phyloP scores from a whole-genome alignment of 192 early-diverging fungal genomes.

The Backusella psychrophila region DNA sequence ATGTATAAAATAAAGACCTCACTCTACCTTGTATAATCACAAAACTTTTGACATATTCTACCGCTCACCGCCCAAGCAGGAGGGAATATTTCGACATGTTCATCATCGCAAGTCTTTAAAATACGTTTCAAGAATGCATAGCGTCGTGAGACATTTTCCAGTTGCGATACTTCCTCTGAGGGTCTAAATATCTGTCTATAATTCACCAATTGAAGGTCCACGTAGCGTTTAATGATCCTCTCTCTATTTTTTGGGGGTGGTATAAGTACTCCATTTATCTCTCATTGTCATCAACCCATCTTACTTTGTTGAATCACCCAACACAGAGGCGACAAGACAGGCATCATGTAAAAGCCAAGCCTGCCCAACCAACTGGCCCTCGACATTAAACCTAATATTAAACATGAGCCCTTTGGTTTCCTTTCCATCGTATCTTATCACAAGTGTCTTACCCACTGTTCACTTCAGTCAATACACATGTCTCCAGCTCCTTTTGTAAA shows the following conservation, averaged over 20 bases:
- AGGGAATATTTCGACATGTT: constrained; percentile 82
- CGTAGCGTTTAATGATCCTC: constrained; percentile 76
- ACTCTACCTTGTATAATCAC: constrained; percentile 74
- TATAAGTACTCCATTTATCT: not conserved
- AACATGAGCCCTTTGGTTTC: constrained; percentile 7
- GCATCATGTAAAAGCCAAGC: constrained; percentile 62
- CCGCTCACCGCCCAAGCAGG: constrained; percentile 74
- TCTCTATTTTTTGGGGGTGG: constrained; percentile 32
- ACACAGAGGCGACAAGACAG: constrained; percentile 72
- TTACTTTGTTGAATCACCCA: constrained; percentile 63
- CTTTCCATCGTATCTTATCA: not conserved
- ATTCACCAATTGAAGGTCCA: constrained; percentile 75
- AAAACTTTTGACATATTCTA: constrained; percentile 71
- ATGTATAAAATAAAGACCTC: not conserved
- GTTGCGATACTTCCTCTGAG: constrained; percentile 69
- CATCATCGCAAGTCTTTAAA: constrained; percentile 89
- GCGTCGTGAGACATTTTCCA: constrained; percentile 82
- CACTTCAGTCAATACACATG: constrained; percentile 71
- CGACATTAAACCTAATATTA: constrained; percentile 61
- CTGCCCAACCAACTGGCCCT: constrained; percentile 56
- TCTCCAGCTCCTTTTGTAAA: constrained; percentile 62
- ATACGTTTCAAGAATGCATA: constrained; percentile 93
- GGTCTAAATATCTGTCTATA: constrained; percentile 81
- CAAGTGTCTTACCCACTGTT: constrained; percentile 55
- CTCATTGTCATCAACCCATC: not conserved